Percentiles rank a stretch among this genome's conserved stretches.
Evolutionary conservation across 208 protist species (phyloP).

Genomic region (Leishmania turanica): DNA sequence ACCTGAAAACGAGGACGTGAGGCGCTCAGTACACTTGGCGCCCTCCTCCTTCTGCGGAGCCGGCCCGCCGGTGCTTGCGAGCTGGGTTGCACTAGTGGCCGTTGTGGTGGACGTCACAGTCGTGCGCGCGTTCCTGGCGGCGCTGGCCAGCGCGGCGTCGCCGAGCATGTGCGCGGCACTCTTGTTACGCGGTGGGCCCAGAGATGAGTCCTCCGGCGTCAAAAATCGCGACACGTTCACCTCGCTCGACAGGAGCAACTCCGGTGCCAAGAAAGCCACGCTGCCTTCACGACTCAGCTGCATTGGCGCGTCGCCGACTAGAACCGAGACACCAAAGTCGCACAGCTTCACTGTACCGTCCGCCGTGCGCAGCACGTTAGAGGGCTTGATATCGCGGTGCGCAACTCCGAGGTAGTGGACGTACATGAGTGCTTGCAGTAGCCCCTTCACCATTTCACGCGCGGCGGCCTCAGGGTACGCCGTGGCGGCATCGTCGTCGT

Average conservation of each 20-base stretch:
- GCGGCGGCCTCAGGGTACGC: conserved; percentile 36
- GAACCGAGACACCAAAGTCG: conserved; percentile 69
- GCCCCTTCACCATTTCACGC: conserved; percentile 34
- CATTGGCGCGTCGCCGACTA: conserved; percentile 35
- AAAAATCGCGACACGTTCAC: conserved; percentile 31
- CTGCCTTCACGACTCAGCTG: conserved; percentile 55
- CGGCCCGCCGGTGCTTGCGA: neutral
- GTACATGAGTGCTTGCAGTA: conserved; percentile 51
- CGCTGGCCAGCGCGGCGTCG: neutral
- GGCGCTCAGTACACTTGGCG: neutral
- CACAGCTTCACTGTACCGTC: conserved; percentile 72
- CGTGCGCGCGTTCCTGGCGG: neutral
- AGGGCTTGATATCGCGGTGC: conserved; percentile 83
- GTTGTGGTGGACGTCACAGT: neutral
- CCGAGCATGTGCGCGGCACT: neutral
- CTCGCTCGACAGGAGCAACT: conserved; percentile 51
- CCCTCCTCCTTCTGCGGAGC: neutral
- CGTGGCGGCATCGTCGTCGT: conserved; percentile 14
- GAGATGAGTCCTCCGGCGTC: conserved; percentile 21
- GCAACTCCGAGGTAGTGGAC: conserved; percentile 58
- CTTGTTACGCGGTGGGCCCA: conserved; percentile 6
- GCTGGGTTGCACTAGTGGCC: neutral
- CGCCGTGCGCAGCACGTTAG: conserved; percentile 66
- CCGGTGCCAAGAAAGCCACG: conserved; percentile 77
- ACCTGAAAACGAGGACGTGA: neutral